These are phyloP conservation scores for Moesziomyces sp. DNA, from an alignment of 1,284 basidiomycete species.

Conservation along the genomic window DNA sequence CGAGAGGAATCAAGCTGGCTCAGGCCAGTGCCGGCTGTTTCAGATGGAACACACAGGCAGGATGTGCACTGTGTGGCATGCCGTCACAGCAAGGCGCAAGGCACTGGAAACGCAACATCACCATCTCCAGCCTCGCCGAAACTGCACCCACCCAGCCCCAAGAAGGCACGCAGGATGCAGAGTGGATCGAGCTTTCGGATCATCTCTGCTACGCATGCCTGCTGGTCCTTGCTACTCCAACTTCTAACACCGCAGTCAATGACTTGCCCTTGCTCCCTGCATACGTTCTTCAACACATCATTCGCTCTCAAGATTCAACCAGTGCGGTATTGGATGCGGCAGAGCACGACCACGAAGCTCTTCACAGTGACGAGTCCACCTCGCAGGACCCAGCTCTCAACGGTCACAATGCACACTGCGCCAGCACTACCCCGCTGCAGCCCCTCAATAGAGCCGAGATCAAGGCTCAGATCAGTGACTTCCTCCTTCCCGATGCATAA, in stretches of 20 bases:
- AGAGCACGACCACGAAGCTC: background rate
- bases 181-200: constrained; percentile 22
- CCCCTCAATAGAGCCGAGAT: constrained; percentile 33
- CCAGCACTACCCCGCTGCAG: constrained; percentile 10
- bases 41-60: constrained; percentile 5
- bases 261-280: constrained; percentile 17
- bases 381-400: background rate
- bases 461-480: constrained; percentile 41
- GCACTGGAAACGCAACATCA: constrained; percentile 58
- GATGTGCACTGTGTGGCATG: constrained; percentile 59
- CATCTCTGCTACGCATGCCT: constrained; percentile 37
- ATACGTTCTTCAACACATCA: constrained; percentile 16
- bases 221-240: constrained; percentile 17
- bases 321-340: no score
- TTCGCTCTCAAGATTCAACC: background rate
- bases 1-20: constrained; percentile 48
- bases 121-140: constrained; percentile 40
- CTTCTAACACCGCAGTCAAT: background rate
- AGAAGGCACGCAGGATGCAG: background rate
- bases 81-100: constrained; percentile 49
- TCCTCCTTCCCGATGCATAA: constrained; percentile 28
- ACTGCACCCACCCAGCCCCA: constrained; percentile 7
- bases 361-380: background rate
- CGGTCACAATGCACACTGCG: constrained; percentile 3
- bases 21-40: constrained; percentile 42